These are phyloP conservation scores for Acer saccharum DNA, from an alignment of 345 rosid genomes.

Conservation along the genomic window DNA sequence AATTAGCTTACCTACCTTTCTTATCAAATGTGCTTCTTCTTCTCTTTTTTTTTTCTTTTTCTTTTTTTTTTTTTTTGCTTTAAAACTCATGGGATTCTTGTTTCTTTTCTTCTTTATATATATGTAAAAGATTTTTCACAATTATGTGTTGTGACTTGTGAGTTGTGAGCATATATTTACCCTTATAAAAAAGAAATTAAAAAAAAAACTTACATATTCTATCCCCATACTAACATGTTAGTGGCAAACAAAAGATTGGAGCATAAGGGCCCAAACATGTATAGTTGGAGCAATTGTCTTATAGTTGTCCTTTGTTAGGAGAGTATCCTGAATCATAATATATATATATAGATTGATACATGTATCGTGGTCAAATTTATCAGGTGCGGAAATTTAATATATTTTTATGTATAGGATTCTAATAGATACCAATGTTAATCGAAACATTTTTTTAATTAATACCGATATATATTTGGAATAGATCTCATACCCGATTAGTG, in stretches of 20 bases:
- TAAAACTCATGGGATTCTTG: slow-evolving; percentile 40
- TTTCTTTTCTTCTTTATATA: slow-evolving; percentile 14
- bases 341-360: no score
- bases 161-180: no score
- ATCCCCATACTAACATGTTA: slow-evolving; percentile 23
- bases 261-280: slow-evolving; percentile 33
- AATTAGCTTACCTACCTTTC: slow-evolving; percentile 20
- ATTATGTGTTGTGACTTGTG: slow-evolving; percentile 2
- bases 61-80: no score
- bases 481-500: no score
- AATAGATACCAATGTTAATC: no score
- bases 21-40: slow-evolving; percentile 29
- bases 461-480: no score
- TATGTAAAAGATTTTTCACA: slow-evolving; percentile 22
- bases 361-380: no score
- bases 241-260: slow-evolving; percentile 42
- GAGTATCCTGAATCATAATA: no score
- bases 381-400: no score
- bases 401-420: no score
- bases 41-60: no score
- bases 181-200: not conserved
- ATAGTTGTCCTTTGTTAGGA: slow-evolving; percentile 33
- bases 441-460: no score
- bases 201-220: slow-evolving; percentile 13
- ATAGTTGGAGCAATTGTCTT: slow-evolving; percentile 29